Base-by-base conservation (phyloP, 257 asterid species). In the Solanum lycopersicoides region DNA sequence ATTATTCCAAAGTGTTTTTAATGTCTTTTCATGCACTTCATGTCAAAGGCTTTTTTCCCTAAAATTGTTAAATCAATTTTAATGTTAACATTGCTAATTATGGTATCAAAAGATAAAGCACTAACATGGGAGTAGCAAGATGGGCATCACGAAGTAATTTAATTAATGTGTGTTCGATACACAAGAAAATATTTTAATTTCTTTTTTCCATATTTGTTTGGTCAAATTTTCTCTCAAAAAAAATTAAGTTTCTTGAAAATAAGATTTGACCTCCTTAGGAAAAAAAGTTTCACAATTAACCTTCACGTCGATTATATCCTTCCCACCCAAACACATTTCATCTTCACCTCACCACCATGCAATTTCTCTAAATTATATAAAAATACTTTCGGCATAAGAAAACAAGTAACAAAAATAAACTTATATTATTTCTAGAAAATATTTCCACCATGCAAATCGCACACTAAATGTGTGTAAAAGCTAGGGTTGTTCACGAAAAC, bases 51-150 rank as follows among this genome's bases (percentile, higher is more conserved):
- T 28, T 79, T n/a, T 42, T 7, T 28, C 6, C 59, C 66, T 9
- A 20, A 85, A 68, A 37, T 35, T 76, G 77, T 41, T 75, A 47
- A 44, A 28, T 39, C 30, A 44, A 28, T 6, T 30, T 30, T 50
- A 86, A 90, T 80, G 80, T 13, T 87, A 44, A 82, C 56, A 44
- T 87, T 92, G 71, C 95, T 89, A 90, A 69, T 89, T 92, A 91
- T 88, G 79, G 98, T 88, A 92, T 89, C 90, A 60, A 50, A 91
- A 90, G 87, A 86, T 86, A 87, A 28, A 89, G 90, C 89, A 84
- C 89, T 90, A 91, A 89, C 93, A 86, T 91, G 93, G 86, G 68
- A 84, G 74, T 50, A 23, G 76, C 87, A 82, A 73, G 47, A 72
- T 60, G 35, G 18, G 25, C 25, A 44, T 37, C 4, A 73, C 63